Evolutionary conservation across 208 protist genomes (phyloP).

Genomic region (Trypanosoma mega): DNA sequence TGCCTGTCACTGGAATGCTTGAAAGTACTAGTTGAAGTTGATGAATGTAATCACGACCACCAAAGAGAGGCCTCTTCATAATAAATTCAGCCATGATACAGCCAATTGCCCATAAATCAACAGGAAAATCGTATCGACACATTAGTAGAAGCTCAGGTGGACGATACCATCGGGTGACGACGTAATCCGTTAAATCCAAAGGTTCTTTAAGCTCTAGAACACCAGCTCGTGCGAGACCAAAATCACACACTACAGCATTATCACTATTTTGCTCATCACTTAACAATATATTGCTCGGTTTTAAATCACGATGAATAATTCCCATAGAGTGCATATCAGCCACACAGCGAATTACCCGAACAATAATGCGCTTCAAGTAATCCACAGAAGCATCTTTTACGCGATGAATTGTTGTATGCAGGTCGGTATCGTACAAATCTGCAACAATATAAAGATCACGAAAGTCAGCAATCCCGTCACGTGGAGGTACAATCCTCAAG

Average conservation of each 20-base stretch:
- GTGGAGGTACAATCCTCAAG: slow-evolving; percentile 67
- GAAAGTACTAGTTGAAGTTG: slow-evolving; percentile 88
- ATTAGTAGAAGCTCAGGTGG: slow-evolving; percentile 98
- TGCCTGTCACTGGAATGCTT: slow-evolving; percentile 66
- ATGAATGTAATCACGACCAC: slow-evolving; percentile 87
- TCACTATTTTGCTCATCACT: slow-evolving; percentile 72
- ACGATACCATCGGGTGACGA: slow-evolving; percentile 99
- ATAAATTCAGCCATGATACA: slow-evolving; percentile 99
- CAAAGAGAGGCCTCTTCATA: slow-evolving; percentile 77
- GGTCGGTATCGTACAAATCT: slow-evolving; percentile 94
- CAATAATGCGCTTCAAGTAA: slow-evolving; percentile 93
- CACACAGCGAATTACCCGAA: slow-evolving; percentile 94
- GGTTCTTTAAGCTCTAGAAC: slow-evolving; percentile 64
- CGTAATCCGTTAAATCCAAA: slow-evolving; percentile 95
- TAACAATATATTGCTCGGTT: slow-evolving; percentile 95
- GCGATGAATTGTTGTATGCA: slow-evolving; percentile 79
- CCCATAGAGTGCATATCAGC: slow-evolving; percentile 96
- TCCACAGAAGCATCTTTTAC: slow-evolving; percentile 54
- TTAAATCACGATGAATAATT: slow-evolving; percentile 97
- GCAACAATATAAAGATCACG: slow-evolving; percentile 89
- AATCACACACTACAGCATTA: slow-evolving; percentile 94
- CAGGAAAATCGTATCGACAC: slow-evolving; percentile 82
- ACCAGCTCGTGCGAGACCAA: slow-evolving; percentile 86
- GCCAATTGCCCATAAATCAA: slow-evolving; percentile 99
- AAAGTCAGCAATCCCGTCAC: slow-evolving; percentile 68